phyloP scores from a whole-genome alignment of 345 rosid species.

The Raphanus raphanistrum region DNA sequence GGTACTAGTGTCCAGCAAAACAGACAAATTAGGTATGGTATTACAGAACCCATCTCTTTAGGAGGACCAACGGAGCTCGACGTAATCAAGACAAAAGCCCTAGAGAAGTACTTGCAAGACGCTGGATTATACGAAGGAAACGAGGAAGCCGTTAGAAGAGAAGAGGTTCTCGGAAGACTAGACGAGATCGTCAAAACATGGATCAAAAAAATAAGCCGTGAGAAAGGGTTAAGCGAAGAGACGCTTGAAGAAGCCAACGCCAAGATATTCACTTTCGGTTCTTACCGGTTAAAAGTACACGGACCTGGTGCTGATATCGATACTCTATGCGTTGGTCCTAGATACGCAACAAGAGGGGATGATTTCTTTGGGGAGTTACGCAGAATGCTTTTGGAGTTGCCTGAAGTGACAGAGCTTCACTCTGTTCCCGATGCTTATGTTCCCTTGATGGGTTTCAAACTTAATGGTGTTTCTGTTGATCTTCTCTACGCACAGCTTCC shows the following conservation, averaged over 20 bases:
- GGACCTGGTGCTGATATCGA: conserved; percentile 99
- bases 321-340: conserved; percentile 94
- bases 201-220: conserved; percentile 80
- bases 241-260: conserved; percentile 91
- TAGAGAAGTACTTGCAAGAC: conserved; percentile 83
- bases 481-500: conserved; percentile 91
- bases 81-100: conserved; percentile 64
- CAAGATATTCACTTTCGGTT: conserved; percentile 95
- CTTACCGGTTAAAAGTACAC: conserved; percentile 94
- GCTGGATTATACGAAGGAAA: conserved; percentile 81
- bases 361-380: conserved; percentile 87
- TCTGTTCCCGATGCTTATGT: conserved; percentile 98
- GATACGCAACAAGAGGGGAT: conserved; percentile 85
- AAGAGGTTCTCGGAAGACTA: conserved; percentile 93
- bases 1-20: conserved; percentile 55
- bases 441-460: conserved; percentile 85
- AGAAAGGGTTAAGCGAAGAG: conserved; percentile 79
- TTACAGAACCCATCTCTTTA: conserved; percentile 86
- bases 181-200: conserved; percentile 96
- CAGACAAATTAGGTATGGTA: conserved; percentile 61
- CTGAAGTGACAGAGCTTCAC: conserved; percentile 91
- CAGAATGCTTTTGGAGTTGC: conserved; percentile 79
- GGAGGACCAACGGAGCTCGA: conserved; percentile 90
- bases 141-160: conserved; percentile 85
- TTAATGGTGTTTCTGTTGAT: conserved; percentile 88